Evolutionary conservation across 768 basidiomycete species (phyloP).

Genomic region (Asterophora lycoperdoides): DNA sequence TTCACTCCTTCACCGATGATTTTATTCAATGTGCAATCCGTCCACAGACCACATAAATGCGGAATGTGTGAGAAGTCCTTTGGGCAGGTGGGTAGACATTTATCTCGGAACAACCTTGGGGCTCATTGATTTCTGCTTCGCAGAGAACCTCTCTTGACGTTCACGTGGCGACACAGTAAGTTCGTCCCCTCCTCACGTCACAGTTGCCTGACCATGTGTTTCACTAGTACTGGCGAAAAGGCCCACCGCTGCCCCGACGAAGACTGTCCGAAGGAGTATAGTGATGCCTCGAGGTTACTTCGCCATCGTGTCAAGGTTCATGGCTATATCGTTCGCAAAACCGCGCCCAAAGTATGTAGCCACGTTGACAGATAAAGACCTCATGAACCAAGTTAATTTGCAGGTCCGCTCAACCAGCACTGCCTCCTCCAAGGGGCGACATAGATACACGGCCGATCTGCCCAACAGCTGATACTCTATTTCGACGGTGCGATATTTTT

Average conservation of each 20-base stretch:
- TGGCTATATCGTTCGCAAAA: constrained; percentile 15
- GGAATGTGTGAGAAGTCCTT: constrained; percentile 13
- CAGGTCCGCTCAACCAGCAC: neutral
- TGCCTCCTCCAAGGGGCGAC: neutral
- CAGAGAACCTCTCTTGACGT: constrained; percentile 21
- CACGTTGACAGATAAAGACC: neutral
- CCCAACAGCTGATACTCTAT: neutral
- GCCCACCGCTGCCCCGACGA: constrained; percentile 13
- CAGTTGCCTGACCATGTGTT: neutral
- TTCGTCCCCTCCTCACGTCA: neutral
- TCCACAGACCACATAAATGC: constrained; percentile 16
- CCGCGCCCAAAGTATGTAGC: constrained; percentile 15
- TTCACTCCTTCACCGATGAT: neutral
- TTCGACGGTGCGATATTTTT: neutral
- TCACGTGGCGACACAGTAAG: constrained; percentile 21
- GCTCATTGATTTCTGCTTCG: neutral
- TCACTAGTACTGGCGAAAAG: constrained; percentile 17
- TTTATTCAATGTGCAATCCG: neutral
- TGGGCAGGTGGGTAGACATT: constrained; percentile 14
- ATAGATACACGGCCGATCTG: neutral
- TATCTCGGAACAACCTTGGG: neutral
- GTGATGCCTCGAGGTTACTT: constrained; percentile 21
- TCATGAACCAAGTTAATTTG: neutral
- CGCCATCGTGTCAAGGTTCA: constrained; percentile 19
- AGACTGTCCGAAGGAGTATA: constrained; percentile 17